Percentiles rank a stretch among this genome's conserved stretches.
phyloP scores from a whole-genome alignment of 805 yeast genomes.

The Ogataea trehalophila region DNA sequence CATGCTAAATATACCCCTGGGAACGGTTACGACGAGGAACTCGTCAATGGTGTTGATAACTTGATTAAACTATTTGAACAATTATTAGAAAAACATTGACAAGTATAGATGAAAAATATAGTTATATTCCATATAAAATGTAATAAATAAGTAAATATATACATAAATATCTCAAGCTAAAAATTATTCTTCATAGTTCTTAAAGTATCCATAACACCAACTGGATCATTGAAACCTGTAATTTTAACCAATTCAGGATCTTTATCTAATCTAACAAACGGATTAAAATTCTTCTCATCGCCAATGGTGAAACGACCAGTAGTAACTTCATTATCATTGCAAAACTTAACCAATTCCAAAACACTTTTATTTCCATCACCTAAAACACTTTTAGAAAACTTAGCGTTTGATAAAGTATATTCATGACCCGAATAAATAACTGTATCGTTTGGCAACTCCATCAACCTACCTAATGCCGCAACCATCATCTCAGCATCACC shows the following conservation, averaged over 20 bases:
- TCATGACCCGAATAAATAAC: constrained; percentile 92
- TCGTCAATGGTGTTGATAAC: constrained; percentile 64
- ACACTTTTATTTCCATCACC: constrained; percentile 46
- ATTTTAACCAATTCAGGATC: constrained; percentile 60
- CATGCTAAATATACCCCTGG: constrained; percentile 67
- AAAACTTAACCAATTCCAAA: constrained; percentile 46
- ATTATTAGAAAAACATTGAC: constrained; percentile 1
- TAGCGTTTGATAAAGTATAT: constrained; percentile 78
- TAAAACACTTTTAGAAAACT: constrained; percentile 66
- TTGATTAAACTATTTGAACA: constrained; percentile 42
- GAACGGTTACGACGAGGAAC: constrained; percentile 65
- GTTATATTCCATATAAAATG: background rate
- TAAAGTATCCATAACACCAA: constrained; percentile 64
- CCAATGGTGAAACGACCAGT: constrained; percentile 81
- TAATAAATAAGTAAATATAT: background rate
- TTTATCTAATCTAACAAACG: constrained; percentile 68
- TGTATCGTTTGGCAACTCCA: constrained; percentile 61
- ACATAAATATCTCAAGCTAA: background rate
- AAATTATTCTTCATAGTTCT: constrained; percentile 69
- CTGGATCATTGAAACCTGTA: constrained; percentile 46
- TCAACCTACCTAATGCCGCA: constrained; percentile 56
- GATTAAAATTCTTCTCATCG: constrained; percentile 80
- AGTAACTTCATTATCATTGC: constrained; percentile 57
- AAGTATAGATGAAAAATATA: background rate
- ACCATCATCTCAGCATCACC: constrained; percentile 84